A percentile compares a stretch with the other conserved stretches of the same genome.
phyloP scores from a whole-genome alignment of 495 filamentous ascomycete genomes.

The Massariosphaeria phaeospora region DNA sequence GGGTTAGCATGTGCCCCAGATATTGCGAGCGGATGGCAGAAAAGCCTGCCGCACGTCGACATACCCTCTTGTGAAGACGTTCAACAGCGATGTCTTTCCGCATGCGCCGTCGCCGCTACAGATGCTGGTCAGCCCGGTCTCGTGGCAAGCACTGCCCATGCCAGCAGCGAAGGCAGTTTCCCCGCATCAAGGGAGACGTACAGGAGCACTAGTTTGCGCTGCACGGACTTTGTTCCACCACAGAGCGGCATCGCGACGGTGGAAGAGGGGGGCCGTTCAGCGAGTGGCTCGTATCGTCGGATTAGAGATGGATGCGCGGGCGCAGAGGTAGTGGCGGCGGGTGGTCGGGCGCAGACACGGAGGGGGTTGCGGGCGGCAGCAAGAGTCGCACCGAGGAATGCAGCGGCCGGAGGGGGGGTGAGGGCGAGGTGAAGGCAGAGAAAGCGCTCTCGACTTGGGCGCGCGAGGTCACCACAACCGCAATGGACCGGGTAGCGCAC shows the following conservation, averaged over 20 bases:
- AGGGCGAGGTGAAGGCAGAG: constrained; percentile 10
- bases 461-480: not conserved
- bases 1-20: not conserved
- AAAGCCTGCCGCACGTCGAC: constrained; percentile 29
- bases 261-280: constrained; percentile 35
- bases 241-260: constrained; percentile 53
- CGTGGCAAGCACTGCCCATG: constrained; percentile 8
- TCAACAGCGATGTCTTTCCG: constrained; percentile 94
- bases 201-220: constrained; percentile 97
- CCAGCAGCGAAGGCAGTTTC: not conserved
- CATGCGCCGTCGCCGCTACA: constrained; percentile 93
- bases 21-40: not conserved
- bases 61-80: constrained; percentile 97
- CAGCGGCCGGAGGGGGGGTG: constrained; percentile 6
- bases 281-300: constrained; percentile 22
- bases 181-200: constrained; percentile 47
- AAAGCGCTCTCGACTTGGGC: constrained; percentile 12
- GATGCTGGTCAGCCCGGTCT: constrained; percentile 19
- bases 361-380: constrained; percentile 2
- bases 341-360: constrained; percentile 1
- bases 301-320: constrained; percentile 10
- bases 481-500: not conserved
- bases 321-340: constrained; percentile 9
- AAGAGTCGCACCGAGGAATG: constrained; percentile 17
- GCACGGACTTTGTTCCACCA: constrained; percentile 70